Evolutionary conservation across 1,284 basidiomycete genomes (phyloP).

Genomic region (Rhodofomes roseus): DNA sequence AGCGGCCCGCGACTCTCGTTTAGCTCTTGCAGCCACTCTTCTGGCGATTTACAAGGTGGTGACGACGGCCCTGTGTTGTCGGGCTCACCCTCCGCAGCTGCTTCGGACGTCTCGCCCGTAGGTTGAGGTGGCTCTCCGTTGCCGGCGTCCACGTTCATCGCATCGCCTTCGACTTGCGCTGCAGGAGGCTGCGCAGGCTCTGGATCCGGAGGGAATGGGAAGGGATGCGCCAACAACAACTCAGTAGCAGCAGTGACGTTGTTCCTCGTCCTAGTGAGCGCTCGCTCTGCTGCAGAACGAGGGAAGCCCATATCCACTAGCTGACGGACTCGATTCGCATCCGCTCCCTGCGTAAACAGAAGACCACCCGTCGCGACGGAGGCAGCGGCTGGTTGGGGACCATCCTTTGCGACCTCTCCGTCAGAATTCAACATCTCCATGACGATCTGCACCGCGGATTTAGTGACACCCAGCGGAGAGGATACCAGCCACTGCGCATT

Average conservation of each 20-base stretch:
- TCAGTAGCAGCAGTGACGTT: slow-evolving; percentile 91
- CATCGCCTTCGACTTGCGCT: slow-evolving; percentile 21
- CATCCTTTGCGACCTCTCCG: slow-evolving; percentile 63
- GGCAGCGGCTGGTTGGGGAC: slow-evolving; percentile 17
- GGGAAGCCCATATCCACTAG: slow-evolving; percentile 98
- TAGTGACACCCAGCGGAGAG: slow-evolving; percentile 70
- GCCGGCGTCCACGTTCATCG: slow-evolving; percentile 11
- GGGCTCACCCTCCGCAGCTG: neutral
- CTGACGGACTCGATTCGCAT: slow-evolving; percentile 76
- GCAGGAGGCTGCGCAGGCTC: slow-evolving; percentile 30
- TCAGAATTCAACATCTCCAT: slow-evolving; percentile 83
- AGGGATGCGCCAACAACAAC: slow-evolving; percentile 80
- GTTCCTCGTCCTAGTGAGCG: slow-evolving; percentile 82
- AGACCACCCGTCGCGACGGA: slow-evolving; percentile 17
- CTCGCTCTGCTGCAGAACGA: slow-evolving; percentile 78
- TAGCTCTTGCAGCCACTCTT: slow-evolving; percentile 64
- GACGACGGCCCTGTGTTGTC: neutral
- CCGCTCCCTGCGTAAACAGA: slow-evolving; percentile 50
- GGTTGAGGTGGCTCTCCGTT: slow-evolving; percentile 9
- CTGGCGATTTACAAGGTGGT: slow-evolving; percentile 38
- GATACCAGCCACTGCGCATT: slow-evolving; percentile 79
- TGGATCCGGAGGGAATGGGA: slow-evolving; percentile 68
- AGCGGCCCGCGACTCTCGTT: slow-evolving; percentile 66
- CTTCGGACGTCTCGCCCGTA: slow-evolving; percentile 9
- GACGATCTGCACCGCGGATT: slow-evolving; percentile 74